phyloP scores from a whole-genome alignment of 129 eudicot genomes.

The Glebionis coronaria region DNA sequence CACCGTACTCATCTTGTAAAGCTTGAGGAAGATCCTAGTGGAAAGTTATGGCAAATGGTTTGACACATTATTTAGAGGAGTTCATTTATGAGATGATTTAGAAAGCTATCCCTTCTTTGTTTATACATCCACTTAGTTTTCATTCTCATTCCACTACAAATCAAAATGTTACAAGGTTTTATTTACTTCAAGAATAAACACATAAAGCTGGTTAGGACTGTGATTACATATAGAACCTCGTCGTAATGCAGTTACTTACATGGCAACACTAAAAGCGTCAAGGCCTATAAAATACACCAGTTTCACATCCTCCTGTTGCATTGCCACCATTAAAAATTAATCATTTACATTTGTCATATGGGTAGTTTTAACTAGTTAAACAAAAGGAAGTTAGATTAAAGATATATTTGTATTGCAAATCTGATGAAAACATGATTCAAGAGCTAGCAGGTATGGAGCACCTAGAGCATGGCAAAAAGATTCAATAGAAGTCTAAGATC shows the following conservation, averaged over 20 bases:
- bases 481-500: too few species aligned
- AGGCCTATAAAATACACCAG: slow-evolving; percentile 25
- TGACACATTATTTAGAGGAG: slow-evolving; percentile 24
- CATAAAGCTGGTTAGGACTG: too few species aligned
- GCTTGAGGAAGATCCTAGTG: slow-evolving; percentile 39
- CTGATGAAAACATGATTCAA: too few species aligned
- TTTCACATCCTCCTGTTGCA: slow-evolving; percentile 33
- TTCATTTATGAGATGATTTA: slow-evolving; percentile 32
- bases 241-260: too few species aligned
- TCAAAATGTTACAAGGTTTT: not conserved
- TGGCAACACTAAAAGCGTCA: slow-evolving; percentile 35
- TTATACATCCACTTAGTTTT: slow-evolving; percentile 34
- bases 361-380: too few species aligned
- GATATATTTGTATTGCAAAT: too few species aligned
- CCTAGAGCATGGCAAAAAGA: too few species aligned
- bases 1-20: slow-evolving; percentile 31
- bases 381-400: too few species aligned
- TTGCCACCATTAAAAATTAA: not conserved
- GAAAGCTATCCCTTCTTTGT: slow-evolving; percentile 29
- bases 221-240: too few species aligned
- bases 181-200: too few species aligned
- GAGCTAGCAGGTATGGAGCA: too few species aligned
- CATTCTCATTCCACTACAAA: slow-evolving; percentile 12
- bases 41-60: slow-evolving; percentile 32
- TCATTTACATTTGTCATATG: too few species aligned